Evolutionary conservation across 352 stramenopile genomes (phyloP).

Genomic region (Phytophthora constricta): DNA sequence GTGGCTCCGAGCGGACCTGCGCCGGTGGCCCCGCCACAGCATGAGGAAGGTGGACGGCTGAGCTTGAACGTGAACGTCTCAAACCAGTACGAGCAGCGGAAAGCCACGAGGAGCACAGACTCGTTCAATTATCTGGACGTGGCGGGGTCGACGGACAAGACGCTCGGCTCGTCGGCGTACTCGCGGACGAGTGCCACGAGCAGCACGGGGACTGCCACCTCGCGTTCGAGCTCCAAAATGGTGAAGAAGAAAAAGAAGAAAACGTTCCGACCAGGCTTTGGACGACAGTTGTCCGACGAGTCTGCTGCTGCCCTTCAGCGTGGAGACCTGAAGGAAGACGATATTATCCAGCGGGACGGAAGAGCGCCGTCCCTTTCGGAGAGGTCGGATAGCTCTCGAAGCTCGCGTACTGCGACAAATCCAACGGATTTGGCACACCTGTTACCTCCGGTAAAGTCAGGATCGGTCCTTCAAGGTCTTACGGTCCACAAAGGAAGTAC

Average conservation of each 20-base stretch:
- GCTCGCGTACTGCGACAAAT: conserved; percentile 39
- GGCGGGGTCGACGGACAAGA: conserved; percentile 25
- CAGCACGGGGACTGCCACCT: conserved; percentile 34
- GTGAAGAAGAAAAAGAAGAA: conserved; percentile 88
- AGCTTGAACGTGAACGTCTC: conserved; percentile 4
- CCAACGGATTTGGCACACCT: conserved; percentile 73
- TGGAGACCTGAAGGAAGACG: conserved; percentile 77
- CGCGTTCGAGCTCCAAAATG: conserved; percentile 49
- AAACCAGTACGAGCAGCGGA: conserved; percentile 50
- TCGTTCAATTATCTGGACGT: conserved; percentile 78
- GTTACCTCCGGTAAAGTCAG: conserved; percentile 58
- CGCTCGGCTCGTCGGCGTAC: conserved; percentile 23
- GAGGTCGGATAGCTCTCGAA: conserved; percentile 35
- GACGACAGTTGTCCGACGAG: conserved; percentile 85
- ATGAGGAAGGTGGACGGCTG: conserved; percentile 25
- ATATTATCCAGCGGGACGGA: conserved; percentile 54
- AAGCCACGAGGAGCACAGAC: conserved; percentile 37
- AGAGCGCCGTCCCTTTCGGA: conserved; percentile 30
- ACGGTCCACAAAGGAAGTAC: conserved; percentile 55
- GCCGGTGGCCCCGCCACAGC: conserved; percentile 12
- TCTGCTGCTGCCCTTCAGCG: conserved; percentile 78
- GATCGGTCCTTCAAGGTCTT: conserved; percentile 68
- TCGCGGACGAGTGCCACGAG: conserved; percentile 38
- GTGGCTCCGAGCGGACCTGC: conserved; percentile 36
- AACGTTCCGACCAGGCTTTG: conserved; percentile 84